Conservation (phyloP, 2,329 filamentous ascomycete genomes). For the Lizonia empirigonia region DNA sequence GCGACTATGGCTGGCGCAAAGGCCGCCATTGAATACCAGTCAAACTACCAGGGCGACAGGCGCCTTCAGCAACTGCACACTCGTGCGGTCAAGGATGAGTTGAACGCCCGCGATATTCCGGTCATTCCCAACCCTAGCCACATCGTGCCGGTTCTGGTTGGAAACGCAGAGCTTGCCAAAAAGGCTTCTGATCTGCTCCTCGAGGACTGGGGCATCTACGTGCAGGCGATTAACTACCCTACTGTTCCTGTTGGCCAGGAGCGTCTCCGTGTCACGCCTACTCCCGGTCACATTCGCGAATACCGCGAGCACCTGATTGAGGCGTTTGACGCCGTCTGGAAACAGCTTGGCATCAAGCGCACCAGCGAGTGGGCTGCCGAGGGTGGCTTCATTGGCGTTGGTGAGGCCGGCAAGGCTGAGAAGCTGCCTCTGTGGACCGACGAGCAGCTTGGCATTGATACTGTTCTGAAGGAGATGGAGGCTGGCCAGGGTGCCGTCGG, state of each 20-base stretch:
- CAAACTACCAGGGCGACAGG: conserved; percentile 81
- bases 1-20: conserved; percentile 95
- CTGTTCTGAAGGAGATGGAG: conserved; percentile 58
- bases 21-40: conserved; percentile 92
- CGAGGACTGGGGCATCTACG: conserved; percentile 89
- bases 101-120: conserved; percentile 81
- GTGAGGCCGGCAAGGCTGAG: conserved; percentile 66
- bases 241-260: conserved; percentile 98
- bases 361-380: conserved; percentile 89
- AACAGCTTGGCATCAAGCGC: conserved; percentile 84
- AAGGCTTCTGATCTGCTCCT: conserved; percentile 90
- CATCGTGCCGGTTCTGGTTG: conserved; percentile 92
- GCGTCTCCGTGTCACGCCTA: conserved; percentile 92
- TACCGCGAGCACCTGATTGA: conserved; percentile 84
- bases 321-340: conserved; percentile 88
- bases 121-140: conserved; percentile 98
- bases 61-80: conserved; percentile 95
- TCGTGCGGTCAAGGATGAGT: conserved; percentile 85
- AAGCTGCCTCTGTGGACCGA: conserved; percentile 88
- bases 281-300: conserved; percentile 84
- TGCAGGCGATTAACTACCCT: conserved; percentile 98
- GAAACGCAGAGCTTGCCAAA: conserved; percentile 91
- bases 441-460: conserved; percentile 78
- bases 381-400: conserved; percentile 94
- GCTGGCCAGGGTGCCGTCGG: conserved; percentile 50